Conservation (phyloP, 371 early-diverging fungal species). For the Haplosporangium sp. region DNA sequence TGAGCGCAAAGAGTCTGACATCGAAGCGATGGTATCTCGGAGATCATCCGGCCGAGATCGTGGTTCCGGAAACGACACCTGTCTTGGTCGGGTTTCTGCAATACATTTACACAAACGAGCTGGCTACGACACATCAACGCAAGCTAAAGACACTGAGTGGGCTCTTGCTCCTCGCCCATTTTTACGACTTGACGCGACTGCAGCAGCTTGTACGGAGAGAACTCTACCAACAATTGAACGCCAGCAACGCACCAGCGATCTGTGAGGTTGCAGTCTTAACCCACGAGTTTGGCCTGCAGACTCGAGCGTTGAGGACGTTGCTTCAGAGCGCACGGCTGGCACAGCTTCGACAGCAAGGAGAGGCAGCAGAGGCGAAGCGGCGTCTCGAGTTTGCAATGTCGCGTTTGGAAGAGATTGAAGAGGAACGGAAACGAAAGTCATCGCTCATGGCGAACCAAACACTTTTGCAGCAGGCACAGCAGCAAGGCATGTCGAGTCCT, state of each 20-base stretch:
- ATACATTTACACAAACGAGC: slow-evolving; percentile 73
- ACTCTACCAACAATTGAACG: slow-evolving; percentile 67
- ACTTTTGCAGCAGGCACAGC: slow-evolving; percentile 2
- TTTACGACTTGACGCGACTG: slow-evolving; percentile 65
- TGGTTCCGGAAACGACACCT: slow-evolving; percentile 67
- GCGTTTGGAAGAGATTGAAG: slow-evolving; percentile 33
- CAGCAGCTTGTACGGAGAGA: slow-evolving; percentile 61
- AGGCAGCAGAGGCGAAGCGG: slow-evolving; percentile 38
- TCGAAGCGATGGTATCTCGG: slow-evolving; percentile 26
- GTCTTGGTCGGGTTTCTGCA: slow-evolving; percentile 70
- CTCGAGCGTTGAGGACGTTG: slow-evolving; percentile 61
- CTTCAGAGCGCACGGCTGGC: slow-evolving; percentile 29
- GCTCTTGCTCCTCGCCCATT: slow-evolving; percentile 65
- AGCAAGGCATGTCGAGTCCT: neutral
- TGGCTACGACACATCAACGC: slow-evolving; percentile 66
- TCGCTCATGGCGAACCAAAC: slow-evolving; percentile 17
- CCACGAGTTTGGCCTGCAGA: slow-evolving; percentile 63
- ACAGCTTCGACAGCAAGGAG: slow-evolving; percentile 36
- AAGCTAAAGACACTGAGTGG: slow-evolving; percentile 66
- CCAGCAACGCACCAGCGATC: slow-evolving; percentile 68
- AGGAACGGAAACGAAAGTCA: slow-evolving; percentile 32
- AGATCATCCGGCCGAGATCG: slow-evolving; percentile 30
- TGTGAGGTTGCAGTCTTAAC: slow-evolving; percentile 67
- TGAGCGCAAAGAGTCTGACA: neutral
- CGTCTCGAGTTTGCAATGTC: slow-evolving; percentile 45